Evolutionary conservation across 2,329 filamentous ascomycete genomes (phyloP), one percentile per base, ranked within the genome.

Genomic region (Phialemoniopsis sp.): DNA sequence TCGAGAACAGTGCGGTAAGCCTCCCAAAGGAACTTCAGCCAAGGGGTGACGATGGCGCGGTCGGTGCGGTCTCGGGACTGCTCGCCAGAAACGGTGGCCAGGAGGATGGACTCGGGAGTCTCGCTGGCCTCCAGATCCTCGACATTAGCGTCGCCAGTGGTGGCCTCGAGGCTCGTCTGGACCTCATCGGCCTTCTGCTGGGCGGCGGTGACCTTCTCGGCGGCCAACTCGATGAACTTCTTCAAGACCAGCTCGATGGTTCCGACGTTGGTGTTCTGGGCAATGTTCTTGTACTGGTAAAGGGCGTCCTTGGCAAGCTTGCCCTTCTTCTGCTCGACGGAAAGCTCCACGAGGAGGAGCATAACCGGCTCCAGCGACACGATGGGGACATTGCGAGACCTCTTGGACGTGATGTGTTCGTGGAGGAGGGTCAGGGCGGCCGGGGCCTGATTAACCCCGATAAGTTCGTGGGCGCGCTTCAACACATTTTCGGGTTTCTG

Each of bases 281-380:
- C 91, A 53, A 96, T 97, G 67, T 98, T 98, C 78, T 98, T 98
- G 80, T 98, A 98, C 67, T 96, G 93, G 67, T 97, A 98, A 36
- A 98, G 78, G 46, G 93, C 93, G 72, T 98, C 93, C 78, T 98
- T 98, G 66, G 91, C 93, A 45, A 93, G 79, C 70, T 98, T 98
- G 56, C 93, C 93, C 72, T 97, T 98, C 72, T 93, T 89, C 57
- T 96, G 82, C 60, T 97, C 91, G 58, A 98, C 93, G 52, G 87
- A 95, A 44, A 97, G 80, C 69, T 97, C 89, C 58, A 98, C 91
- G 60, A 98, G 85, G 52, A 96, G 84, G 67, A 97, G 78, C 90
- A 98, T 97, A 52, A 98, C 91, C 51, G 93, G 93, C 81, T 98
- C 93, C 60, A 98, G 73, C 39, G 90, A 94, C 50, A 85, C 80